Evolutionary conservation across 768 basidiomycete species (phyloP), one percentile per base, ranked within the genome.

Genomic region (Rubroboletus pulcherrimus): DNA sequence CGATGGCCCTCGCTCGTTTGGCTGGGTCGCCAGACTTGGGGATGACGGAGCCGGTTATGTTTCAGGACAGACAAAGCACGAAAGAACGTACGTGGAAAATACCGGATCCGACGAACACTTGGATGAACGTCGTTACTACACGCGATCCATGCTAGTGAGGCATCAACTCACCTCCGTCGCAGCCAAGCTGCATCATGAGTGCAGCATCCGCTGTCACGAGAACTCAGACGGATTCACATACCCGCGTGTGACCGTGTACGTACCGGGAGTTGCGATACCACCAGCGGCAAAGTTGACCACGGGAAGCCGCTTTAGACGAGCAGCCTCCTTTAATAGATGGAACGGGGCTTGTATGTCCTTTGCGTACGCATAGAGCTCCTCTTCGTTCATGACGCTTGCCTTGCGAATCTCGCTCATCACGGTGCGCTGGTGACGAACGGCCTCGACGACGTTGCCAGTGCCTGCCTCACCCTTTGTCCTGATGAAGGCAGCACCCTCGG

Each of bases 211-310:
- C 93, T 85, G 57, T 61, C 24, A 30, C 33, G 52, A 26, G 26
- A 33, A 12, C 7, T 60, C 24, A 59, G 53, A 39, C 14, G 14
- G 29, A 35, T 10, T 26, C 17, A 29, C 35, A 38, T 39, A 40
- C 31, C 19, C 35, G 21, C 17, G 21, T 5, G 39, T 35, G 19
- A 19, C n/a, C 17, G 53, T 30, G 55, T 55, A 64, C 77, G 46
- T 66, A 91, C 91, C 92, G 47, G 93, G 93, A 10, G 93, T 94
- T 45, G 93, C 91, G 49, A 95, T 81, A 51, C 94, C 94, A 54
- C 94, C 95, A 53, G 95, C 96, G 15, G 94, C 94, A 72, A 99
- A 98, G 73, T 91, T 95, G 58, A 98, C 97, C 21, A 97, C 94
- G 1, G 97, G 95, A 41, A 99, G 80, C 44, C 89, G 82, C 76